A percentile compares a stretch with the other conserved stretches of the same genome.
Evolutionary conservation across 1,284 basidiomycete species (phyloP).

Genomic region (Pulveroboletus sp.): DNA sequence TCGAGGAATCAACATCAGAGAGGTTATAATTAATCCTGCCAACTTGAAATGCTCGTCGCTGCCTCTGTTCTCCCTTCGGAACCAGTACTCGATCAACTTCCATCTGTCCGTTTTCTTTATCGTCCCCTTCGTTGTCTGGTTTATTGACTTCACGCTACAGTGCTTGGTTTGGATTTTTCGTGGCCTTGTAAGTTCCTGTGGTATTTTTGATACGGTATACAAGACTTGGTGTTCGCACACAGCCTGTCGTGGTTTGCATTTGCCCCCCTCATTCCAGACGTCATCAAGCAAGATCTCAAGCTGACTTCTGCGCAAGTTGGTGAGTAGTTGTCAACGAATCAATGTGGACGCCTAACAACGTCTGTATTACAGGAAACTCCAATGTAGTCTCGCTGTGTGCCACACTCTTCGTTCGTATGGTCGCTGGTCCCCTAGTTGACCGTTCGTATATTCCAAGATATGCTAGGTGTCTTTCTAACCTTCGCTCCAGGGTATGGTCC

Average conservation of each 20-base stretch:
- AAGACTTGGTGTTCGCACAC: constrained; percentile 26
- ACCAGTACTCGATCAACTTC: constrained; percentile 54
- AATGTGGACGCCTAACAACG: not conserved
- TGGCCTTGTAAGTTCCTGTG: constrained; percentile 43
- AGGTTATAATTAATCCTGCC: constrained; percentile 47
- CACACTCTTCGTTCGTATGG: constrained; percentile 41
- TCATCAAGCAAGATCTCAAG: constrained; percentile 57
- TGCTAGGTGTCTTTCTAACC: not conserved
- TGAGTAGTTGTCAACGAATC: constrained; percentile 11
- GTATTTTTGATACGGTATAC: constrained; percentile 15
- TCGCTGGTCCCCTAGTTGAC: constrained; percentile 60
- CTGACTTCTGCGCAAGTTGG: constrained; percentile 50
- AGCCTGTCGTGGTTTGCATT: constrained; percentile 68
- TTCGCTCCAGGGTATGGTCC: constrained; percentile 47
- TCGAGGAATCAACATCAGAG: constrained; percentile 12
- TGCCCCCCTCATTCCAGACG: constrained; percentile 60
- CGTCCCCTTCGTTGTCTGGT: not conserved
- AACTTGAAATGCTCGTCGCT: constrained; percentile 59
- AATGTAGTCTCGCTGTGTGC: constrained; percentile 52
- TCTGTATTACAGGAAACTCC: constrained; percentile 44
- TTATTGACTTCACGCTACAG: constrained; percentile 18
- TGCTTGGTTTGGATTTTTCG: constrained; percentile 29
- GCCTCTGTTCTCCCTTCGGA: constrained; percentile 54
- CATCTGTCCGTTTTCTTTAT: constrained; percentile 42
- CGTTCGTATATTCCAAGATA: constrained; percentile 32